phyloP scores from a whole-genome alignment of 495 filamentous ascomycete genomes.

The Lentithecium fluviatile region DNA sequence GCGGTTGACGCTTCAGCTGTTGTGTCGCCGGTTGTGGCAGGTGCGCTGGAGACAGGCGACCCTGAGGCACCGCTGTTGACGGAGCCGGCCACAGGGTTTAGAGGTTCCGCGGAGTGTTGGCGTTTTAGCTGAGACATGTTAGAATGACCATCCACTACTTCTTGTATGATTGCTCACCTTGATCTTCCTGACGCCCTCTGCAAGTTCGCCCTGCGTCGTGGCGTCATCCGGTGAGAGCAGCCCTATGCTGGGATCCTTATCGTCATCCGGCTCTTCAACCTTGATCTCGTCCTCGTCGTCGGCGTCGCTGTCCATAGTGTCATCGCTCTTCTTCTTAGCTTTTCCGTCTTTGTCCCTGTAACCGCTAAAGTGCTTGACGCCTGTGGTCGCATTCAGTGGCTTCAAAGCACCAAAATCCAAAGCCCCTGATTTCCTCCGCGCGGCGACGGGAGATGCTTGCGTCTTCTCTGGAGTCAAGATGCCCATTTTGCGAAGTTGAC shows the following conservation, averaged over 20 bases:
- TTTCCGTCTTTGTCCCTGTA: conserved; percentile 70
- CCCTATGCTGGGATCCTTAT: conserved; percentile 63
- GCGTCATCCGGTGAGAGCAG: conserved; percentile 75
- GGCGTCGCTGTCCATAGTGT: conserved; percentile 74
- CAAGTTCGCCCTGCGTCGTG: conserved; percentile 76
- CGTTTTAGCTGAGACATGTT: conserved; percentile 80
- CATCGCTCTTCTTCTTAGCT: conserved; percentile 58
- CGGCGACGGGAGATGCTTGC: conserved; percentile 53
- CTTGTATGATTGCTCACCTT: conserved; percentile 59
- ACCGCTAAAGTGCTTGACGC: conserved; percentile 83
- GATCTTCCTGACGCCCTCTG: conserved; percentile 87
- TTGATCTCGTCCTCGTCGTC: conserved; percentile 54
- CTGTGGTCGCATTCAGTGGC: conserved; percentile 69
- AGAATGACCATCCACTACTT: conserved; percentile 23
- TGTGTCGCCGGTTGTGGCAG: conserved; percentile 3
- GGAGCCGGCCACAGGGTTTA: too few species aligned
- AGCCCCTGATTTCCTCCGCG: conserved; percentile 73
- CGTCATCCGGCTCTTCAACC: conserved; percentile 63
- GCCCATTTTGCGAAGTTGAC: conserved; percentile 92
- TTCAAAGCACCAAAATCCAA: conserved; percentile 81
- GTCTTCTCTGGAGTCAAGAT: conserved; percentile 66
- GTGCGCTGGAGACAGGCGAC: conserved; percentile 38
- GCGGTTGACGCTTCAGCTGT: background rate
- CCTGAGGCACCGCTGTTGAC: conserved; percentile 52
- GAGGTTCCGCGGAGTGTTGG: conserved; percentile 80